These are phyloP conservation scores for Psidium friedrichsthalianum DNA, from an alignment of 345 rosid species.

Conservation along the genomic window DNA sequence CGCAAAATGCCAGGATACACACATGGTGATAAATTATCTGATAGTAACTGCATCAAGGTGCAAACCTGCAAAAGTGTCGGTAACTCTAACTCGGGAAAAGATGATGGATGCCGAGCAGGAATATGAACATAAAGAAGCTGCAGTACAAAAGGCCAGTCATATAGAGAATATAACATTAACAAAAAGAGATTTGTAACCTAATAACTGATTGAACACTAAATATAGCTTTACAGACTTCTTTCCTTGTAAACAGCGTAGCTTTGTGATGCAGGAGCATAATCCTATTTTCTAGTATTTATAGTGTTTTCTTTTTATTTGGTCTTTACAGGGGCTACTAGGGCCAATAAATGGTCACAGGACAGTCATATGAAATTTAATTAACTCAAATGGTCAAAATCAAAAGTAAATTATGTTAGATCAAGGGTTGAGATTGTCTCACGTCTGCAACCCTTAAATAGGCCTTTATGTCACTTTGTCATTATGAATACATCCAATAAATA, in stretches of 20 bases:
- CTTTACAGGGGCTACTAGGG: background rate
- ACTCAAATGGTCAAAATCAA: background rate
- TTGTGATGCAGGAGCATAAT: background rate
- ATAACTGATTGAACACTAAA: background rate
- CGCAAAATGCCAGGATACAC: background rate
- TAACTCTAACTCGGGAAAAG: constrained; percentile 80
- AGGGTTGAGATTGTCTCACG: background rate
- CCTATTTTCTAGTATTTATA: background rate
- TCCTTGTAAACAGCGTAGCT: background rate
- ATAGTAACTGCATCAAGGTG: background rate
- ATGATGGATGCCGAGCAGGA: constrained; percentile 73
- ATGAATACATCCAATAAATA: background rate
- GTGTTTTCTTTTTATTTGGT: background rate
- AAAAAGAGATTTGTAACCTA: background rate
- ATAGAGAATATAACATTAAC: background rate
- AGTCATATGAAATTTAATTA: background rate
- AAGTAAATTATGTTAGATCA: background rate
- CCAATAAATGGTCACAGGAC: background rate
- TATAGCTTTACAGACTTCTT: background rate
- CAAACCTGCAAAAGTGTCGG: constrained; percentile 85
- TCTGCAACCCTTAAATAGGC: background rate
- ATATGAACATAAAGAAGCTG: constrained; percentile 89
- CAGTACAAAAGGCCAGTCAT: constrained; percentile 5
- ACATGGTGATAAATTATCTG: background rate
- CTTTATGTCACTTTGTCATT: background rate